Base-by-base conservation (phyloP, 2,329 filamentous ascomycete species). In the Fusarium sp. region DNA sequence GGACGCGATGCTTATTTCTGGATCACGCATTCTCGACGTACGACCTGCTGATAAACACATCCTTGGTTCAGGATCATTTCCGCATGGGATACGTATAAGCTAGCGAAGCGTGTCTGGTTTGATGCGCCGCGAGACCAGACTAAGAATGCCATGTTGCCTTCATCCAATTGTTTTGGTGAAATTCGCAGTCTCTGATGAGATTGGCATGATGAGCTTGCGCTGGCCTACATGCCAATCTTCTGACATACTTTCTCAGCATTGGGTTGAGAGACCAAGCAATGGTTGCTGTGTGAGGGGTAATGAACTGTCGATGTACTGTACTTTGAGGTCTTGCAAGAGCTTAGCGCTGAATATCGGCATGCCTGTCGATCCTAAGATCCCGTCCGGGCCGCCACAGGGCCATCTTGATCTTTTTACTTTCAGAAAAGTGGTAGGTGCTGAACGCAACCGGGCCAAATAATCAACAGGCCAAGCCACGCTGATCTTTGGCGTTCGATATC, bases 301-400 rank as follows among this genome's bases (percentile, higher is more conserved):
- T 51, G 24, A 38, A 24, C 16, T 43, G 34, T 53, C 20, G 22
- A 45, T 49, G 59, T 54, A 44, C 34, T 55, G 34, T 55, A 24
- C 56, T 25, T 40, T 16, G 22, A 43, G 55, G 49, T 60, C 56
- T 62, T 56, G 51, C 14, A 25, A 43, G 50, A 63, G 51, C 49
- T 60, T 72, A 74, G 73, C 66, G 70, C 68, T 75, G 57, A 45
- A 45, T 63, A 62, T 56, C 50, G 66, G 73, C 61, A 68, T 67
- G 68, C 59, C 53, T 54, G 68, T 66, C 63, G 73, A 75, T 73
- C 73, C 71, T n/a, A 64, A 59, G 66, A 72, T 75, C 73, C 72
- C 72, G 73, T 61, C 59, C 70, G 70, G 73, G 61, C 73, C 73
- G 70, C 63, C 51, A 62, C 68, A 72, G 40, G 70, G 62, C 51